Conservation (phyloP, 352 stramenopile genomes). For the Phytophthora idaei region DNA sequence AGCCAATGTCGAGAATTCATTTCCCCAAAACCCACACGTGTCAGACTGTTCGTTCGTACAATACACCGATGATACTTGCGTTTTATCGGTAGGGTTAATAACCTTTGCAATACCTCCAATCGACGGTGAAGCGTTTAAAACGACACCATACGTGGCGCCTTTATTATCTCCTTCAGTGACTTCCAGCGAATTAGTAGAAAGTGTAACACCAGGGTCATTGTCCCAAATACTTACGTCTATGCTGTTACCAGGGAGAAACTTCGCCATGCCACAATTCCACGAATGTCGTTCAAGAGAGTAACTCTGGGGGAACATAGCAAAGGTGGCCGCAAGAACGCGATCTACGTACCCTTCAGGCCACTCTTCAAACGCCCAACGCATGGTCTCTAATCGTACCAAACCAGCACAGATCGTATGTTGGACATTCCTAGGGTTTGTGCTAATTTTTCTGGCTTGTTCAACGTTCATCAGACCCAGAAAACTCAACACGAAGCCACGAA, state of each 20-base stretch:
- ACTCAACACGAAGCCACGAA: slow-evolving; percentile 64
- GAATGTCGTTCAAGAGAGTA: slow-evolving; percentile 51
- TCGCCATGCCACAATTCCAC: slow-evolving; percentile 70
- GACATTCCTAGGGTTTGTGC: slow-evolving; percentile 39
- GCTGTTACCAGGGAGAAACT: slow-evolving; percentile 43
- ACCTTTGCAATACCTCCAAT: slow-evolving; percentile 17
- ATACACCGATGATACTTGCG: slow-evolving; percentile 28
- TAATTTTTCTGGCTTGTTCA: slow-evolving; percentile 48
- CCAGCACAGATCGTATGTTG: slow-evolving; percentile 59
- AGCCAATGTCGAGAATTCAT: slow-evolving; percentile 40
- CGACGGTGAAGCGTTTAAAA: slow-evolving; percentile 67
- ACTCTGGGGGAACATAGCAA: slow-evolving; percentile 58
- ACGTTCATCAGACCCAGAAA: slow-evolving; percentile 74
- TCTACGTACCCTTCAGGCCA: slow-evolving; percentile 60
- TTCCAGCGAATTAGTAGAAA: slow-evolving; percentile 45
- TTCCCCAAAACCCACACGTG: slow-evolving; percentile 51
- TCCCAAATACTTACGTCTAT: slow-evolving; percentile 79
- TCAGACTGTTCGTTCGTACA: slow-evolving; percentile 43
- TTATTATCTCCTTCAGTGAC: slow-evolving; percentile 39
- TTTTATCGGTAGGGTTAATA: not conserved
- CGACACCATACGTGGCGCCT: slow-evolving; percentile 51
- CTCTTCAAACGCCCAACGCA: slow-evolving; percentile 59
- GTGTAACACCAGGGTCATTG: slow-evolving; percentile 74
- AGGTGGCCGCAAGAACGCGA: slow-evolving; percentile 46
- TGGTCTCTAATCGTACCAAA: slow-evolving; percentile 59